Evolutionary conservation across 208 protist species (phyloP).

Genomic region (Borovskyia barvae): DNA sequence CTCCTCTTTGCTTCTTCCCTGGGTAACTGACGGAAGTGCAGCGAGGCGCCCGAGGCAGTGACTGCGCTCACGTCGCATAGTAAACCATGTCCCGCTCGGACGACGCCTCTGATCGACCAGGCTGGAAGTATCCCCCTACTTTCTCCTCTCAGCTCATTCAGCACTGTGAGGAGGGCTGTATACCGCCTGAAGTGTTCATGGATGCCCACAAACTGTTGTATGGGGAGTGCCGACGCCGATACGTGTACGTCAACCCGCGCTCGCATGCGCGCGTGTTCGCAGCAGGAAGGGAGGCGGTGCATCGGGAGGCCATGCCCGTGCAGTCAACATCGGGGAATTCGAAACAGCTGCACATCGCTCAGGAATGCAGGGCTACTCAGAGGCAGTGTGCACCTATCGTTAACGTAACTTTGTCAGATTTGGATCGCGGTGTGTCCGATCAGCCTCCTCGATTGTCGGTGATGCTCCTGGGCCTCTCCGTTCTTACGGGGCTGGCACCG

Average conservation of each 20-base stretch:
- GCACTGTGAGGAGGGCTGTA: slow-evolving; percentile 41
- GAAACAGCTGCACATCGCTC: too few species aligned
- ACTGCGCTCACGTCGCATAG: too few species aligned
- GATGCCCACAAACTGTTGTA: slow-evolving; percentile 29
- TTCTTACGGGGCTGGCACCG: slow-evolving; percentile 21
- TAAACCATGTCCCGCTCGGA: too few species aligned
- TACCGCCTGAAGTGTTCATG: slow-evolving; percentile 56
- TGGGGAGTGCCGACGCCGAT: slow-evolving; percentile 25
- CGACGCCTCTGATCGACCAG: too few species aligned
- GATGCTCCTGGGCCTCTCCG: slow-evolving; percentile 24
- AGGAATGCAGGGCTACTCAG: too few species aligned
- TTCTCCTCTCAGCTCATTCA: slow-evolving; percentile 50
- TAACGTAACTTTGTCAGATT: too few species aligned
- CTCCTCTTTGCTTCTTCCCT: too few species aligned
- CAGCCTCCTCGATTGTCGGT: neutral
- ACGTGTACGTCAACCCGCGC: slow-evolving; percentile 56
- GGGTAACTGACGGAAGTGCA: too few species aligned
- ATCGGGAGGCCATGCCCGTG: too few species aligned
- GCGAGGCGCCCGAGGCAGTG: too few species aligned
- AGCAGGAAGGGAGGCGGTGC: slow-evolving; percentile 8
- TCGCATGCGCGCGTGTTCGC: neutral
- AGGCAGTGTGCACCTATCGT: too few species aligned
- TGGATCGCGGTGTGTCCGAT: neutral
- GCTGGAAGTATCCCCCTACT: slow-evolving; percentile 35
- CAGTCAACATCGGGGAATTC: too few species aligned